Percentiles rank a stretch among this genome's conserved stretches.
phyloP scores from a whole-genome alignment of 2,329 filamentous ascomycete species.

The Podosphaera xanthii region DNA sequence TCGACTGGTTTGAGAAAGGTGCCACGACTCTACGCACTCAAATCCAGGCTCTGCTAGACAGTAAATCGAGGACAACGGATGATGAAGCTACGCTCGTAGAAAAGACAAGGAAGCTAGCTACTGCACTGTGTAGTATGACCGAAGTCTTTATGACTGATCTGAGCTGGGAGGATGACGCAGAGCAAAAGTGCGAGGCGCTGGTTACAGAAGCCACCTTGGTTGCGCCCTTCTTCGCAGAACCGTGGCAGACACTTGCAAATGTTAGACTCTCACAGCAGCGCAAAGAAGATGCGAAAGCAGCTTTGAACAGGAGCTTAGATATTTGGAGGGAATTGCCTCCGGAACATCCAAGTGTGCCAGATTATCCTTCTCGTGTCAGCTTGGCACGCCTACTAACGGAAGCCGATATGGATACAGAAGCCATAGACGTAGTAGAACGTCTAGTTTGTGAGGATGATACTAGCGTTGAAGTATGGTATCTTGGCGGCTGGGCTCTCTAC shows the following conservation, averaged over 20 bases:
- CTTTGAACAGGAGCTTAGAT: conserved; percentile 56
- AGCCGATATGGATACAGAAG: conserved; percentile 63
- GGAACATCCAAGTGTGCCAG: conserved; percentile 49
- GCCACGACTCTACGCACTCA: conserved; percentile 48
- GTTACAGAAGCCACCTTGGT: conserved; percentile 79
- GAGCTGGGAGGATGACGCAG: conserved; percentile 78
- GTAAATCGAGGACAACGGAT: conserved; percentile 21
- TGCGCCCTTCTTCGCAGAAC: conserved; percentile 60
- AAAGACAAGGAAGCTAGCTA: conserved; percentile 62
- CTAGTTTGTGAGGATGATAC: conserved; percentile 75
- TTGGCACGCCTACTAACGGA: conserved; percentile 76
- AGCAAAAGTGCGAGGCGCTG: conserved; percentile 65
- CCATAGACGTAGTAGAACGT: conserved; percentile 63
- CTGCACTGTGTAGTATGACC: conserved; percentile 77
- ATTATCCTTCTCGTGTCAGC: conserved; percentile 68
- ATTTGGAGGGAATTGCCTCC: conserved; percentile 64
- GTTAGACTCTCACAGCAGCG: conserved; percentile 76
- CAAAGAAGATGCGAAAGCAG: conserved; percentile 55
- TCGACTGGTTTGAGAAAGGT: conserved; percentile 46
- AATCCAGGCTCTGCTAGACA: conserved; percentile 39
- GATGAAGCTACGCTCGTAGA: conserved; percentile 29
- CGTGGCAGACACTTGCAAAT: conserved; percentile 87
- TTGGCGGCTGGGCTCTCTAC: conserved; percentile 83
- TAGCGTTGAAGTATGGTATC: conserved; percentile 90
- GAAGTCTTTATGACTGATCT: conserved; percentile 99